Conservation (phyloP, 148 eudicot genomes). For the Selenicereus undatus region DNA sequence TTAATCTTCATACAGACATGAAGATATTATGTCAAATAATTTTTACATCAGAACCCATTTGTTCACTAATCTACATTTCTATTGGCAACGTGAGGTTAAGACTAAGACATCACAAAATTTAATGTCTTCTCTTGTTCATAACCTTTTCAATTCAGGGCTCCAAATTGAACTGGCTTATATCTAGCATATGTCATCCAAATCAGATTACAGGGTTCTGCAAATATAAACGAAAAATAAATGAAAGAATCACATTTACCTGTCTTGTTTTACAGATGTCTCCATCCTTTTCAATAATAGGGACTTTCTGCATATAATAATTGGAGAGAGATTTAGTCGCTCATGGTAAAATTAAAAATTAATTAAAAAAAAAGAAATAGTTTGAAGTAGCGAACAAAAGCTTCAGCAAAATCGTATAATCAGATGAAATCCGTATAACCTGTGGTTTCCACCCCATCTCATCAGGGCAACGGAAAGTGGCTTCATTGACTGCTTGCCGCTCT, state of each 20-base stretch:
- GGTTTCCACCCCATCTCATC: conserved; percentile 99
- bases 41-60: not conserved
- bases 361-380: not conserved
- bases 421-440: conserved; percentile 48
- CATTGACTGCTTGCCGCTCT: conserved; percentile 86
- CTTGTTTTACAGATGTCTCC: conserved; percentile 68
- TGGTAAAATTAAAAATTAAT: not conserved
- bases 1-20: not conserved
- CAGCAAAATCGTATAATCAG: not conserved
- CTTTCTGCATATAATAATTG: conserved; percentile 56
- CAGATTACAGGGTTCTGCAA: conserved; percentile 7
- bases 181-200: not conserved
- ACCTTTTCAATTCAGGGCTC: not conserved
- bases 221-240: not conserved
- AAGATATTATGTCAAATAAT: not conserved
- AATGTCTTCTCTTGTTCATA: not conserved
- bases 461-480: conserved; percentile 95
- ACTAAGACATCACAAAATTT: not conserved
- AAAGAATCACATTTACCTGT: conserved; percentile 46
- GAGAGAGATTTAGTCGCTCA: conserved; percentile 17
- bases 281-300: conserved; percentile 78
- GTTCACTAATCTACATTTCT: no score
- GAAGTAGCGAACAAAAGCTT: not conserved
- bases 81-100: not conserved
- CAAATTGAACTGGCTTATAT: not conserved